Conservation (phyloP, 345 rosid species). For the Mallotus nudiflorus region DNA sequence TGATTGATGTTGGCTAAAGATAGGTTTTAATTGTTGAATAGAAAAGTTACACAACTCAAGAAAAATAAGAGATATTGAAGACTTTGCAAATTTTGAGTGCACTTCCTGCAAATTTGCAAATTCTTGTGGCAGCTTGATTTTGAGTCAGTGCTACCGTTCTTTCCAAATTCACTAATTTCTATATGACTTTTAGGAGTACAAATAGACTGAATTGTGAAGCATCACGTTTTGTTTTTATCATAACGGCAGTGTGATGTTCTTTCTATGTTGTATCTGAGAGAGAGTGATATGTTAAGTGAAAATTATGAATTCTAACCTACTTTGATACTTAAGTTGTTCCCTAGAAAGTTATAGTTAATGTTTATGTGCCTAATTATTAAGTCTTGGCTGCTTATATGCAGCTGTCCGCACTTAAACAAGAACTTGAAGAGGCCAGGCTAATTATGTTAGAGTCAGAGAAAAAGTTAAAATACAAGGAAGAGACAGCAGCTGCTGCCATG, state of each 20-base stretch:
- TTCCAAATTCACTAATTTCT: not conserved
- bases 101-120: not conserved
- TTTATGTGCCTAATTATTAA: not conserved
- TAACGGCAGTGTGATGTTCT: not conserved
- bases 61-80: not conserved
- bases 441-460: constrained; percentile 73
- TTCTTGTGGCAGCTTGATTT: not conserved
- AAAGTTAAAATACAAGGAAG: constrained; percentile 93
- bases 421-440: constrained; percentile 86
- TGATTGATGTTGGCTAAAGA: not conserved
- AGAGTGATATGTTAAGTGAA: not conserved
- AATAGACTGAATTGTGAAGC: not conserved
- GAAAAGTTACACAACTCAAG: not conserved
- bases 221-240: no score
- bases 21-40: not conserved
- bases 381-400: constrained; percentile 31
- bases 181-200: not conserved
- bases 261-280: not conserved
- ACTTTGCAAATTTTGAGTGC: not conserved
- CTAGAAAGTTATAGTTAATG: not conserved
- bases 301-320: not conserved
- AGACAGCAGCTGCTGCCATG: constrained; percentile 95
- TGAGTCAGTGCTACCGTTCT: not conserved
- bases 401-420: constrained; percentile 67
- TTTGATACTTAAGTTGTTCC: not conserved